Evolutionary conservation across 345 rosid species (phyloP).

Genomic region (Moricandia arvensis): DNA sequence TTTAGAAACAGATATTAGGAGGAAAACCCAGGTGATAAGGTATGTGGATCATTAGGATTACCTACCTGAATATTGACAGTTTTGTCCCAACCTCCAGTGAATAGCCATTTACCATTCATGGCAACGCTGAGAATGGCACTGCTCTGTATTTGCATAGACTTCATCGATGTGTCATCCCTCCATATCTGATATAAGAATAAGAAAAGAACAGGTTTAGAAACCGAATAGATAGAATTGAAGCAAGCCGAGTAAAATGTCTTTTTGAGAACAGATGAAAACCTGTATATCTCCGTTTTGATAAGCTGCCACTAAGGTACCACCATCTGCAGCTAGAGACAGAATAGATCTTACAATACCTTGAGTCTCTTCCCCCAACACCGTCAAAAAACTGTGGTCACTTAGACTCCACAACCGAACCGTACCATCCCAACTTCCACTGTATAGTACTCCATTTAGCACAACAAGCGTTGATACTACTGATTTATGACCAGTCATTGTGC

Average conservation of each 20-base stretch:
- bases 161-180: conserved; percentile 62
- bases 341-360: conserved; percentile 55
- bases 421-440: conserved; percentile 98
- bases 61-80: conserved; percentile 76
- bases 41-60: conserved; percentile 19
- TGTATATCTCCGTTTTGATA: conserved; percentile 76
- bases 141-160: conserved; percentile 49
- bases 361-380: conserved; percentile 64
- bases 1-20: not conserved
- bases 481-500: conserved; percentile 86
- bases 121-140: conserved; percentile 62
- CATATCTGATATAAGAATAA: conserved; percentile 52
- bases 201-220: not conserved
- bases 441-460: conserved; percentile 60
- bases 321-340: conserved; percentile 52
- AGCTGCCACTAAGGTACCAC: conserved; percentile 56
- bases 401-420: conserved; percentile 82
- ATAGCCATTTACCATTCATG: conserved; percentile 63
- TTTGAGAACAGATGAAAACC: conserved; percentile 39
- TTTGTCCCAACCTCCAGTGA: conserved; percentile 92
- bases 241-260: not conserved
- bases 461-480: conserved; percentile 78
- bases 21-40: not conserved
- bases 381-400: conserved; percentile 71
- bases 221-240: conserved; percentile 15